Base-by-base conservation (phyloP, 306 rosid genomes). In the Medicago arabica region DNA sequence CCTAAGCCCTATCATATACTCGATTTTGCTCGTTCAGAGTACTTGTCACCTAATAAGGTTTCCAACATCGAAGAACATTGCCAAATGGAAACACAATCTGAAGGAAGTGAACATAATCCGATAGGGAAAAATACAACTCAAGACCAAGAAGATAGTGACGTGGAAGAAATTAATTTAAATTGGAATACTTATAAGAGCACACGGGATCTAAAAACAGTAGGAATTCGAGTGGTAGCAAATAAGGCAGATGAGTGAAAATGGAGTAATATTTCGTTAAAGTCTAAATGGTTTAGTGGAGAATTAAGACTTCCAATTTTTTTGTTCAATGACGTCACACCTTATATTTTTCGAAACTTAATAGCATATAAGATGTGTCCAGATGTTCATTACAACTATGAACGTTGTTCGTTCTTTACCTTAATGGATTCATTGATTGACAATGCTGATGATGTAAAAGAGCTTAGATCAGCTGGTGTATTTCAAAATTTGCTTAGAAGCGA, bases 351-450 rank as follows among this genome's bases (percentile, higher is more conserved):
- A 6, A 73, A 73, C 10, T 60, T 60, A 15, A 25, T 59, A 44
- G 78, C 78, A 1, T 60, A 9, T 25, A 69, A 73, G 59, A 43
- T 58, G 68, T 72, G 77, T 58, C 58, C 77, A 4, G 57, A 72
- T 72, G 41, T 72, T 23, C 11, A 0, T n/a, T 5, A 9, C 17
- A 43, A 41, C 4, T 58, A 40, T 41, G 58, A 72, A 15, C 41
- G 25, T 19, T 72, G 77, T 14, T 72, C 76, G 2, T 57, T 57
- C 12, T 8, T 72, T 4, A 18, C 25, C 25, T 57, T 72, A n/a
- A 55, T 72, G 40, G 55, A 40, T 40, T 72, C 76, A 8, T 58
- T 57, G 67, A 6, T 72, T 15, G 76, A 72, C 23, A 57, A 2
- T 40, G 76, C 55, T 1, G 76, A 72, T 4, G 76, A 57, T 36